Evolutionary conservation across 2,329 filamentous ascomycete genomes (phyloP).

Genomic region (Xylaria sp.): DNA sequence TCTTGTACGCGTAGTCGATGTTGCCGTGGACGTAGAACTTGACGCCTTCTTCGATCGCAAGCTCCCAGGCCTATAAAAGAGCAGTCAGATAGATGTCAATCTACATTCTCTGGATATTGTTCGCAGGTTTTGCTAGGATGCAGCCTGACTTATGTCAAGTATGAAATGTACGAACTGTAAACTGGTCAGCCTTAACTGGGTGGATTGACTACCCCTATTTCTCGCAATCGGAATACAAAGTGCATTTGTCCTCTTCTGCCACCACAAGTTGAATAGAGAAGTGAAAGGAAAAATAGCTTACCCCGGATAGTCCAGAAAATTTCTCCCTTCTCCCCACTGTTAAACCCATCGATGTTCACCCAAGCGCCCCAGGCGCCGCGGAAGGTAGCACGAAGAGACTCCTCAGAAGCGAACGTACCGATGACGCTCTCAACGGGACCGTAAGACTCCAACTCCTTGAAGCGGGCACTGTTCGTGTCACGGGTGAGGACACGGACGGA

Average conservation of each 20-base stretch:
- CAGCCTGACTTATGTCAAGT: too few relatives aligned
- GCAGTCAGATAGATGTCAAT: background rate
- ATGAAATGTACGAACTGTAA: slow-evolving; percentile 20
- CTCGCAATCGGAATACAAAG: background rate
- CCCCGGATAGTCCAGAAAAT: slow-evolving; percentile 59
- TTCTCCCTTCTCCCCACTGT: slow-evolving; percentile 63
- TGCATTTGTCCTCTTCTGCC: background rate
- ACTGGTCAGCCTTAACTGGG: slow-evolving; percentile 12
- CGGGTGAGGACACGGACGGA: slow-evolving; percentile 60
- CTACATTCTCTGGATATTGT: background rate
- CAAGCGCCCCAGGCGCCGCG: slow-evolving; percentile 60
- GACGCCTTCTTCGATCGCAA: slow-evolving; percentile 56
- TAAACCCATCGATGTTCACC: slow-evolving; percentile 66
- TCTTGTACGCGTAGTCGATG: slow-evolving; percentile 62
- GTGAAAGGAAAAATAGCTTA: background rate
- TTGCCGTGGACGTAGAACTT: slow-evolving; percentile 60
- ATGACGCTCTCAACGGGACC: slow-evolving; percentile 59
- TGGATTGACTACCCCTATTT: background rate
- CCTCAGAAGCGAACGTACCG: slow-evolving; percentile 61
- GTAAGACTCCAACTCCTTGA: slow-evolving; percentile 55
- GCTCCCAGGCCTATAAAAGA: slow-evolving; percentile 48
- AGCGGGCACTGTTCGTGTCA: slow-evolving; percentile 54
- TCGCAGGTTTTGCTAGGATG: background rate
- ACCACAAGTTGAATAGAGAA: background rate
- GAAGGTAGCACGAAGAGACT: slow-evolving; percentile 57